Evolutionary conservation across 2,329 filamentous ascomycete species (phyloP), one percentile per base, ranked within the genome.

Genomic region (Parascedosporium putredinis): DNA sequence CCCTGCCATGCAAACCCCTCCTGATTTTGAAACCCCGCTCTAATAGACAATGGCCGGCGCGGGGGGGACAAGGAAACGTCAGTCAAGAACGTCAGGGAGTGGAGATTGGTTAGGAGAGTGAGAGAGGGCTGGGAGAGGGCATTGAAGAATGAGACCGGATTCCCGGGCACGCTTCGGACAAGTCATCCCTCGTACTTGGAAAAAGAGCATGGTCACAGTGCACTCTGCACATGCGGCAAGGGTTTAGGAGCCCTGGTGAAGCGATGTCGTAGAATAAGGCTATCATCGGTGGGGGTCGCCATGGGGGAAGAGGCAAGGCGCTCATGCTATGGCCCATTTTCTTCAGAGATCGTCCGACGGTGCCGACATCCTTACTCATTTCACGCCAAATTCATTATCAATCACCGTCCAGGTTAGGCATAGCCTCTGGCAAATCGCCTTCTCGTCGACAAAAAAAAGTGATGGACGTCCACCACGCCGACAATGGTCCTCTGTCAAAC

Each of bases 301-400:
- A 31, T 31, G 38, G 38, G 38, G 38, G n/a, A 36, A 36, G 14
- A 16, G 5, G 38, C 38, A 16, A 16, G 16, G 23, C 20, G 38
- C 10, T 42, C 38, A 20, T 42, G 38, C 38, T 10, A 24, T 42
- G 38, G 7, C 38, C 38, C 38, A 42, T 42, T 42, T 36, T 42
- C 16, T 16, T 20, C 16, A 42, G 38, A 42, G 12, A 33, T 33
- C 27, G 45, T n/a, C 27, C 45, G 45, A 23, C 18, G 14, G 33
- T 23, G 33, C n/a, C 23, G 25, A 14, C 18, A 16, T 12, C 23
- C 36, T 48, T 38, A 36, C 23, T 40, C 46, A 48, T 48, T 27
- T 33, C 33, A 16, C 20, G 7, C 33, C 27, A 34, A 40, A 38
- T 18, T 29, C 31, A 38, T 48, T 48, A 48, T 48, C 46, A 48